Base-by-base conservation (phyloP, 768 basidiomycete genomes). In the Leccinum ochraceum region DNA sequence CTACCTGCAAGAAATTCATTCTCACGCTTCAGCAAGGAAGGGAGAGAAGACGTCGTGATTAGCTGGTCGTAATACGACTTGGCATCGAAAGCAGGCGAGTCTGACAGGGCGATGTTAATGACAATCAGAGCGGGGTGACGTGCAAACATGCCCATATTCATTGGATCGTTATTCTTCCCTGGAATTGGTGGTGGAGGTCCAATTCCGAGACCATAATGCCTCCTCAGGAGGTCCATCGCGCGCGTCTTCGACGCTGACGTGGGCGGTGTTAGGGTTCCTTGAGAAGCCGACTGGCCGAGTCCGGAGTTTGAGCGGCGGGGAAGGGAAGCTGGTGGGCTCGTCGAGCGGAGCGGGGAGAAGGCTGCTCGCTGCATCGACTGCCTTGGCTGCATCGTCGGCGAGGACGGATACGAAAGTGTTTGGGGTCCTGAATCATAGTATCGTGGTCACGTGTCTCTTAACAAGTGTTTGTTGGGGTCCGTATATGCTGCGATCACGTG, bases 171-270 rank as follows among this genome's bases (percentile, higher is more conserved):
- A 34, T 76, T 77, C 44, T 81, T 82, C 32, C 84, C 85, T 2
- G 81, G 79, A 1, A 79, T 67, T 22, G 90, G 83, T 4, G 83
- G 79, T 13, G 90, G 92, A 34, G 85, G 85, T 0, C 86, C 87
- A n/a, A 90, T 76, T 17, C 87, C 89, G 28, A 95, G 75, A 6
- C 92, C 92, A 80, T 95, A 95, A 69, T 95, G 93, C 65, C 91
- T 92, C 67, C 94, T 80, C 55, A 95, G 69, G 53, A 94, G 71
- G 70, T 94, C 91, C 65, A 88, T 80, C 13, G 92, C 92, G 16
- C 87, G 79, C 20, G 81, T 77, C 67, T 86, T 87, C 22, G 70
- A 62, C 34, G 70, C 67, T 24, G 74, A 71, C 46, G 72, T 71
- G 11, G 75, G 68, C 28, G 78, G 63, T 20, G 73, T 54, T 26